Evolutionary conservation across 352 stramenopile species (phyloP), one percentile per base, ranked within the genome.

Genomic region (Phytophthora constricta): DNA sequence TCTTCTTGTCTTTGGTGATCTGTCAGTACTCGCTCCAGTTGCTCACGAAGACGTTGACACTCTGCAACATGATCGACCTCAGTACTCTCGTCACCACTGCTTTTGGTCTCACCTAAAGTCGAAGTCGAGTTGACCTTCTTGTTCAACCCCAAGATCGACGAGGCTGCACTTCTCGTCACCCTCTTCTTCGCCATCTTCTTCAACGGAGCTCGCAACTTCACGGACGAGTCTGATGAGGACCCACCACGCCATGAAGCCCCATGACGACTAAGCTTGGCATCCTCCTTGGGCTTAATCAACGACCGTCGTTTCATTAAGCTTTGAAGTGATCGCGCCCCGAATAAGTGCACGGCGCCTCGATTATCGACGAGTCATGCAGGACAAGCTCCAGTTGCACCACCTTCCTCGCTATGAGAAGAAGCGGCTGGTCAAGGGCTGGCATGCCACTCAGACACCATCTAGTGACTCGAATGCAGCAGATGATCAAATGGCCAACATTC

Each of bases 1-100:
- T 91, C 80, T 45, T 80, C 69, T 62, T 89, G 80, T 22, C 74
- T 71, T 39, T 82, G 62, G n/a, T 85, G 75, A 39, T 87, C 70
- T 0, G 63, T 41, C 22, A 89, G 50, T 7, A 82, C 72, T 25
- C 70, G 68, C 56, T 88, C 68, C 5, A 91, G 52, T 37, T 88
- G 71, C 26, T 74, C 70, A n/a, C 82, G 78, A 43, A 91, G 65
- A 1, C 68, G 68, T 26, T 63, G 62, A 26, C 77, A 86, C 26
- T 88, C 79, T 7, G 28, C 55, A 17, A 58, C 62, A 28, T 75
- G 45, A 19, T 76, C 49, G 4, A 67, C 17, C 8, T 33, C 28
- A 8, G 20, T 23, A 11, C 20, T 37, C 11, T 65, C 47, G 11
- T 68, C 61, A 20, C 41, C 45, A 34, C 51, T 46, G 14, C 58